These are phyloP conservation scores for Phlebiopsis flavidoalba DNA, from an alignment of 768 basidiomycete genomes.

Conservation along the genomic window DNA sequence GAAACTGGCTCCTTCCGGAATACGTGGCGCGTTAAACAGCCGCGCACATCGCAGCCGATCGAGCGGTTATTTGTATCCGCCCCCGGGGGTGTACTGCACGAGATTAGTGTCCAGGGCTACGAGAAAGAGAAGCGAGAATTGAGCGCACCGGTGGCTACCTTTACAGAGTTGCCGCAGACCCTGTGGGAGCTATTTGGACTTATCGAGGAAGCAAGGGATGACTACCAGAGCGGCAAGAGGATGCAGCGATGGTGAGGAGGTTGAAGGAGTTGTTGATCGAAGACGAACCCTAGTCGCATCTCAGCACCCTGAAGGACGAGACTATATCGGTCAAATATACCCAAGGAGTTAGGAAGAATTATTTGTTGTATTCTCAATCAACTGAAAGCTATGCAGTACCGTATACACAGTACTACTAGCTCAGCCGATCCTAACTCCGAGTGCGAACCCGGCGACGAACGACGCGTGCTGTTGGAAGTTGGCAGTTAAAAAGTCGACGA, in stretches of 20 bases:
- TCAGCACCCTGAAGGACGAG: constrained; percentile 49
- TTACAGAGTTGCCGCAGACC: constrained; percentile 12
- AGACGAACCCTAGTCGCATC: neutral
- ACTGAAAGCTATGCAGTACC: neutral
- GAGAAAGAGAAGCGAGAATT: constrained; percentile 13
- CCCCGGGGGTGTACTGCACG: constrained; percentile 1
- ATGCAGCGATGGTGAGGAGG: constrained; percentile 7
- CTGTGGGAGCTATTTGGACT: constrained; percentile 17
- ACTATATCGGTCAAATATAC: no score
- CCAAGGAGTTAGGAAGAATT: no score
- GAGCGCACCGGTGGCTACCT: constrained; percentile 12
- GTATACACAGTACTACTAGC: constrained; percentile 28
- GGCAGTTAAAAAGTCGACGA: constrained; percentile 80
- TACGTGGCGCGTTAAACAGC: constrained; percentile 16
- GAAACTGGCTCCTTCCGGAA: constrained; percentile 18
- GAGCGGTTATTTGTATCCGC: constrained; percentile 16
- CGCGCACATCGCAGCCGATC: constrained; percentile 15
- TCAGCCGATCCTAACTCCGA: constrained; percentile 80
- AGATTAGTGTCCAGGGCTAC: constrained; percentile 22
- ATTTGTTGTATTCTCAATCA: constrained; percentile 18
- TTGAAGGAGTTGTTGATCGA: constrained; percentile 11
- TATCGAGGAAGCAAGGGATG: constrained; percentile 13
- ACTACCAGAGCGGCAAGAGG: constrained; percentile 10
- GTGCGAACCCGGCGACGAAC: constrained; percentile 76
- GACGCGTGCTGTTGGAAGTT: constrained; percentile 91